Evolutionary conservation across 1,284 basidiomycete species (phyloP).

Genomic region (Gymnopus androsaceus): DNA sequence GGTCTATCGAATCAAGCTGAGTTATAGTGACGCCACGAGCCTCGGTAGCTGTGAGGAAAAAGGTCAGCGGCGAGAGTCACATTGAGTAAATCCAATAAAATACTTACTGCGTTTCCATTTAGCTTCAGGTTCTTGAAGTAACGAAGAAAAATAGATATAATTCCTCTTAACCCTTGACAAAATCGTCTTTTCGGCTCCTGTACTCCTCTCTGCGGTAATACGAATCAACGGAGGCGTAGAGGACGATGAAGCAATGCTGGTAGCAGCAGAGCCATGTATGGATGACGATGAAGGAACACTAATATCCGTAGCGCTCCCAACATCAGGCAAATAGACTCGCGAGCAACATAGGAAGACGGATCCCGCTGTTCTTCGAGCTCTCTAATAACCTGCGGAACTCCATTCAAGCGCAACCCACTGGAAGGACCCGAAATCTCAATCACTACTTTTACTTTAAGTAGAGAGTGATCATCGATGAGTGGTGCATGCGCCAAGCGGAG

Average conservation of each 20-base stretch:
- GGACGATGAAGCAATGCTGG: slow-evolving; percentile 35
- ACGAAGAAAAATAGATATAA: slow-evolving; percentile 97
- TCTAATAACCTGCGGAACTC: slow-evolving; percentile 72
- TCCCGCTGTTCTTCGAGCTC: slow-evolving; percentile 61
- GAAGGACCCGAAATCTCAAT: slow-evolving; percentile 84
- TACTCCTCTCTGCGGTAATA: slow-evolving; percentile 53
- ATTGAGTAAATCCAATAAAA: slow-evolving; percentile 9
- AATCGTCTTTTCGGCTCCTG: slow-evolving; percentile 76
- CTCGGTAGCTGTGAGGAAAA: slow-evolving; percentile 65
- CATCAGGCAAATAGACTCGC: slow-evolving; percentile 64
- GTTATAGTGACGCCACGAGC: slow-evolving; percentile 89
- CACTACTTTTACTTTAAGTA: slow-evolving; percentile 77
- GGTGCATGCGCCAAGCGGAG: slow-evolving; percentile 73
- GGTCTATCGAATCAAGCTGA: slow-evolving; percentile 96
- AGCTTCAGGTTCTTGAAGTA: slow-evolving; percentile 96
- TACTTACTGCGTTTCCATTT: slow-evolving; percentile 89
- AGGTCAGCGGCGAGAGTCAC: background rate
- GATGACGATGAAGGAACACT: slow-evolving; percentile 67
- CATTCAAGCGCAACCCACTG: slow-evolving; percentile 80
- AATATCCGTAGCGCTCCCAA: slow-evolving; percentile 66
- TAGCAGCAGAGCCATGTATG: slow-evolving; percentile 31
- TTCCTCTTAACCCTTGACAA: slow-evolving; percentile 85
- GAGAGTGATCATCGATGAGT: slow-evolving; percentile 70
- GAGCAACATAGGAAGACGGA: slow-evolving; percentile 55
- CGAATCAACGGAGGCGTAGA: slow-evolving; percentile 36